Base-by-base conservation (phyloP, 495 filamentous ascomycete genomes). In the Tuber magnatum region DNA sequence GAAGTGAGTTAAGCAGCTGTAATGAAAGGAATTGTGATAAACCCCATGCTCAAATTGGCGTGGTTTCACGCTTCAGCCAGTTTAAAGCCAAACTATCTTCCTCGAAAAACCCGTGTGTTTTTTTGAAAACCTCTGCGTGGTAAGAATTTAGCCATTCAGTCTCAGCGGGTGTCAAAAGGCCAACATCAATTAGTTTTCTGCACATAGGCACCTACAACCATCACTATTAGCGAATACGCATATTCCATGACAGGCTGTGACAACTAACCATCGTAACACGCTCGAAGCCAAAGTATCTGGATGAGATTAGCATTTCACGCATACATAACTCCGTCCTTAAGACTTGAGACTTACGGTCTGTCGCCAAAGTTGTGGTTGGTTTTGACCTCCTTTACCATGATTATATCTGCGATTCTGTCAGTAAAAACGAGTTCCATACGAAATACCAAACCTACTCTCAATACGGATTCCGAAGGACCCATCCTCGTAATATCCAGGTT, bases 401-500 rank as follows among this genome's bases (percentile, higher is more conserved):
- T 88, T 74, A 99, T 84, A 80, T 93, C 88, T 89, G 73, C 38
- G 61, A 28, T 41, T 12, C 9, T 1, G 70, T 85, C 41, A 84
- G 81, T 72, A 24, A 44, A 18, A 71, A 44, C 28, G 68, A 12
- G 56, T 69, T 39, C 32, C 48, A 22, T 22, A 2, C 24, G 41
- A 28, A n/a, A 39, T n/a, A 6, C 73, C 4, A 78, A 40, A 79
- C 87, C 81, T 86, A 87, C 92, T 98, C 85, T 99, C 96, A 80
- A 97, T 98, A 43, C 96, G 92, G 81, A 99, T 97, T n/a, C 96
- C 96, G 81, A 96, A 99, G 16, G 90, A 90, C 69, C 94, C 96
- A 80, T 99, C 96, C 84, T 98, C 96, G 84, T 99, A 99, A 85
- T 94, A 99, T 43, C 96, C 96, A 22, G 95, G 96, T 83, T 99